Base-by-base conservation (phyloP, 2,329 filamentous ascomycete genomes). In the Nemania sp. region DNA sequence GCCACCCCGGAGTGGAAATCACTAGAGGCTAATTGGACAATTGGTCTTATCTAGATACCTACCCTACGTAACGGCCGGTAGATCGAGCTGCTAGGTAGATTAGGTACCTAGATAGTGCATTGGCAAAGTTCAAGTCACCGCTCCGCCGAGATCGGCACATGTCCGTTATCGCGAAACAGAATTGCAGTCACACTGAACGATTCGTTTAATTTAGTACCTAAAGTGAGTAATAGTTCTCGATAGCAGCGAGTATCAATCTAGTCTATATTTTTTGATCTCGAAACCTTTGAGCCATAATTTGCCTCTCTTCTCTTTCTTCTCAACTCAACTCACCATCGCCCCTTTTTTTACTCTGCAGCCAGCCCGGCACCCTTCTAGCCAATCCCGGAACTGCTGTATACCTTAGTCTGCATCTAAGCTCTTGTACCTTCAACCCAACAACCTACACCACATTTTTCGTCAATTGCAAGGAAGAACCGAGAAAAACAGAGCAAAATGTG, bases 401-500 rank as follows among this genome's bases (percentile, higher is more conserved):
- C 15, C 38, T 18, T 41, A 13, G 38, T 41, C 38, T 41, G 11
- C 38, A 41, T 41, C 15, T 13, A 18, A 41, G 38, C 15, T 41
- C 38, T 41, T 41, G 38, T 41, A 41, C 8, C 38, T 32, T 8
- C 24, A 53, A 53, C 27, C 5, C n/a, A 26, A 22, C 27, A n/a
- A n/a, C n/a, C n/a, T n/a, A n/a, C 11, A 20, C 45, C 22, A 29
- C 24, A 27, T 5, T 26, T 27, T 26, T 13, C 49, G n/a, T 29
- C 49, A 52, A 52, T 52, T 52, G 24, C 20, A 18, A 20, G 27
- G 10, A 15, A 55, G 32, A 15, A 38, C 3, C 4, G 6, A 27
- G 35, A 24, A 49, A 11, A 20, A 51, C 27, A 64, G 27, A 29
- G 43, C 86, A 92, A 81, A 77, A 97, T 97, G 94, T 97, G 94